Conservation (phyloP, 768 basidiomycete genomes). For the Hypholoma sublateritium region DNA sequence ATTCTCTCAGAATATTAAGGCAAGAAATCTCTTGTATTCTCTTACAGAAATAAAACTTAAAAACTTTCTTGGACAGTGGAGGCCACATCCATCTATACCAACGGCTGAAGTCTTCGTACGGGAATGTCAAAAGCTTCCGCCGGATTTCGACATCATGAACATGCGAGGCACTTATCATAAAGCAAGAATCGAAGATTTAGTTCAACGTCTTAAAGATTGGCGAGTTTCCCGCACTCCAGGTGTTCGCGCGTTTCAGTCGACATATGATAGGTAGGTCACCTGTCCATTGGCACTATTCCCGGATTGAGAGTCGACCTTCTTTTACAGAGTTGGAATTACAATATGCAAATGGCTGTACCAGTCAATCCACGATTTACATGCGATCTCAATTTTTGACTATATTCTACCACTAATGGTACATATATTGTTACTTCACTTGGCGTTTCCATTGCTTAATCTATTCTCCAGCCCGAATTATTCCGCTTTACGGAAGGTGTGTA, state of each 20-base stretch:
- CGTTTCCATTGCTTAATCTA: constrained; percentile 4
- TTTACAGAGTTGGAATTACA: constrained; percentile 55
- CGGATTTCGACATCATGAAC: constrained; percentile 73
- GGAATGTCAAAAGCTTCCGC: constrained; percentile 57
- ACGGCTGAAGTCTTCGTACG: constrained; percentile 62
- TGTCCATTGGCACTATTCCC: not conserved
- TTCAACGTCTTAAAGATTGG: constrained; percentile 67
- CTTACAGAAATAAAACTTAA: not conserved
- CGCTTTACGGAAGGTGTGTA: constrained; percentile 67
- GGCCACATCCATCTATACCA: constrained; percentile 60
- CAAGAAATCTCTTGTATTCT: constrained; percentile 22
- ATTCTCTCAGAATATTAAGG: constrained; percentile 73
- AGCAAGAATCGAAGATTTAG: constrained; percentile 57
- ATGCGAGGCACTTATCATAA: constrained; percentile 65
- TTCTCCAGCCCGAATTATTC: constrained; percentile 67
- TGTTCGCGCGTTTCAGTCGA: constrained; percentile 78
- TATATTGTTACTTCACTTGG: constrained; percentile 7
- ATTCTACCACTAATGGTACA: constrained; percentile 78
- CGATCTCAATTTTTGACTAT: constrained; percentile 76
- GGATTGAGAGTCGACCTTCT: constrained; percentile 3
- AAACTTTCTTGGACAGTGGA: constrained; percentile 50
- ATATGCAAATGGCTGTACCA: constrained; percentile 80
- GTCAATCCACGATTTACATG: constrained; percentile 74
- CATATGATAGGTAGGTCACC: constrained; percentile 68
- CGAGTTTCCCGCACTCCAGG: constrained; percentile 70